Percentiles rank a stretch among this genome's conserved stretches.
Conservation (phyloP, 192 early-diverging fungal genomes). For the Backusella sp. region DNA sequence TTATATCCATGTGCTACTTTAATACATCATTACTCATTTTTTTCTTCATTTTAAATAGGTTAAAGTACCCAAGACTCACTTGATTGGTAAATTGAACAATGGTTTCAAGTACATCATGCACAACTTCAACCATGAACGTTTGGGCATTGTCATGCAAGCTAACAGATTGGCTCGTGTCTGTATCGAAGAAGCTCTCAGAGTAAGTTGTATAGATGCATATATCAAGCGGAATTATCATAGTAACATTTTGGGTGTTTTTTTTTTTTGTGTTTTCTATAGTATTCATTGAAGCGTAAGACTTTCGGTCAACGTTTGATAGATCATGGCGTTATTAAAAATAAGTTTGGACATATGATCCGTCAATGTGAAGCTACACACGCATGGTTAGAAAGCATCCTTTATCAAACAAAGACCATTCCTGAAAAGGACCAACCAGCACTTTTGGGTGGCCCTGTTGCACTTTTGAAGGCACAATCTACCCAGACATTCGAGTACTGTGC, state of each 20-base stretch:
- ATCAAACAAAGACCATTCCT: slow-evolving; percentile 67
- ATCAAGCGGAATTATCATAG: neutral
- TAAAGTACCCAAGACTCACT: slow-evolving; percentile 55
- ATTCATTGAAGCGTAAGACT: slow-evolving; percentile 89
- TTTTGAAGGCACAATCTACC: slow-evolving; percentile 81
- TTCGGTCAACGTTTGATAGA: slow-evolving; percentile 89
- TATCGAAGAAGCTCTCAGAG: slow-evolving; percentile 88
- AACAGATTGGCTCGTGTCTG: slow-evolving; percentile 86
- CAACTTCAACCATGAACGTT: slow-evolving; percentile 88
- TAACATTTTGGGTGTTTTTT: neutral
- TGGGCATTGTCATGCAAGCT: slow-evolving; percentile 81
- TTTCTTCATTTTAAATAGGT: slow-evolving; percentile 19
- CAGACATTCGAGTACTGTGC: slow-evolving; percentile 87
- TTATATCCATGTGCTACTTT: neutral
- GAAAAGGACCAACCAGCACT: slow-evolving; percentile 61
- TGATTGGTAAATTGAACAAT: slow-evolving; percentile 67
- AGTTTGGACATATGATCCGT: slow-evolving; percentile 89
- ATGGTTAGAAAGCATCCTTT: slow-evolving; percentile 77
- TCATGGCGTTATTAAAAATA: slow-evolving; percentile 89
- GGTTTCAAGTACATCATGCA: slow-evolving; percentile 97
- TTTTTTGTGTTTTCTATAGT: slow-evolving; percentile 45
- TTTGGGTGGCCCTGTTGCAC: slow-evolving; percentile 81
- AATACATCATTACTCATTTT: neutral
- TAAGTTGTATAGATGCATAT: slow-evolving; percentile 43
- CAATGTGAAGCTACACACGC: slow-evolving; percentile 82